Base-by-base conservation (phyloP, 1,139 yeast genomes). In the Suhomyces bribrorum region DNA sequence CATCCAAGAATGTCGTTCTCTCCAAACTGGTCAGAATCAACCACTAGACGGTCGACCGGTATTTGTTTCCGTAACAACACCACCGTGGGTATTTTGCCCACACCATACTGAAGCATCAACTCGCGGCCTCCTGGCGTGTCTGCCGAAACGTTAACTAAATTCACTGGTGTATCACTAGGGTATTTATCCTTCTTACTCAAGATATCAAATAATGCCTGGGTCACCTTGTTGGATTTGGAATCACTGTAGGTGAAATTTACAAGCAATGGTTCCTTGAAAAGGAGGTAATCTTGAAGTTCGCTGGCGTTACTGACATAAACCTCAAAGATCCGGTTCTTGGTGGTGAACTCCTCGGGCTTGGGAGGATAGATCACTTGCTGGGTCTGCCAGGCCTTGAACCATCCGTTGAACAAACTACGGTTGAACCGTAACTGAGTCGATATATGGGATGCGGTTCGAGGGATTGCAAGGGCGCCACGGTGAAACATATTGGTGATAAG, bases 181-280 rank as follows among this genome's bases (percentile, higher is more conserved):
- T 66, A 71, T 50, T 73, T 72, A 20, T 69, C 70, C 15, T 81
- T 73, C 47, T 80, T 79, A 38, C 75, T 57, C 33, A 75, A 44
- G 61, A 74, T 41, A 71, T 79, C 56, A 76, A 78, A 83, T 41
- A 87, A 62, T 2, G 82, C 74, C 27, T 78, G 78, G 2, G 94
- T 84, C 34, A 85, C 71, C 45, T 71, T 71, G 54, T 84, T 81
- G 45, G 84, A 79, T 31, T 72, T 65, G 4, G 75, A 68, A 49
- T 84, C 87, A 7, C 88, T 87, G 33, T 78, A 66, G 1, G 90
- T 85, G 63, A 87, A 87, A 56, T 86, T 85, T 48, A 86, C 69
- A 39, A 86, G 61, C 38, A 86, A 61, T 2, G 95, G 94, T 27
- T 76, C 70, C 45, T 75, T 75, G 41, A 66, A 66, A n/a, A 77